These are phyloP conservation scores for Fonsecaea pedrosoi DNA, from an alignment of 2,329 filamentous ascomycete genomes.

Conservation along the genomic window DNA sequence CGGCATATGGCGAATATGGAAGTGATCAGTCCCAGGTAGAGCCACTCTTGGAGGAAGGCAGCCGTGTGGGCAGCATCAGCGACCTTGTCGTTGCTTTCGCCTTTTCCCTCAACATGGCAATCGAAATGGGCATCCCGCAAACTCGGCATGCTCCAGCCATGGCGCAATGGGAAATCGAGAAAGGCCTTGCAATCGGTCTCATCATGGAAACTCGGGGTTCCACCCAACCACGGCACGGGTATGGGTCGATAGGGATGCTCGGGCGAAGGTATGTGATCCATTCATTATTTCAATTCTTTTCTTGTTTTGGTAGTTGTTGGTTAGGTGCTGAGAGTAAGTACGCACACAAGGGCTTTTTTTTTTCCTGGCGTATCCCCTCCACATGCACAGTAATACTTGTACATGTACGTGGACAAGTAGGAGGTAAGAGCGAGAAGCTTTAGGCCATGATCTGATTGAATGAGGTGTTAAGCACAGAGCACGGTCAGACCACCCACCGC, in stretches of 20 bases:
- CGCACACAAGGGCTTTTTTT: no score
- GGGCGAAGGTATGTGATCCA: conserved; percentile 2
- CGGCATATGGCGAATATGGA: neutral
- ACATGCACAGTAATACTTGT: no score
- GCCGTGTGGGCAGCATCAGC: neutral
- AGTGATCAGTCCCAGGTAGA: neutral
- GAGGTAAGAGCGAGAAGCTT: no score
- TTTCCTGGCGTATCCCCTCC: no score
- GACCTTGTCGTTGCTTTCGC: neutral
- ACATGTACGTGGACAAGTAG: no score
- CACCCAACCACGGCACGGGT: neutral
- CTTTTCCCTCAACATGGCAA: no score
- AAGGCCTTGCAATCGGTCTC: neutral
- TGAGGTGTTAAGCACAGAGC: no score
- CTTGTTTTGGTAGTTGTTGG: no score
- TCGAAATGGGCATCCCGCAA: neutral
- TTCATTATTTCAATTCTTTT: neutral
- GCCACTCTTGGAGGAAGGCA: neutral
- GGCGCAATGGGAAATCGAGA: conserved; percentile 4
- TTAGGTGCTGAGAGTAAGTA: no score
- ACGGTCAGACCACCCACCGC: no score
- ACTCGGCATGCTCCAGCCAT: conserved; percentile 1
- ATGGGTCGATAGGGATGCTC: neutral
- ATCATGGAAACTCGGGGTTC: neutral
- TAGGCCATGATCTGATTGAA: no score